phyloP scores from a whole-genome alignment of 2,329 filamentous ascomycete species.

The Raffaelea ambrosiae region DNA sequence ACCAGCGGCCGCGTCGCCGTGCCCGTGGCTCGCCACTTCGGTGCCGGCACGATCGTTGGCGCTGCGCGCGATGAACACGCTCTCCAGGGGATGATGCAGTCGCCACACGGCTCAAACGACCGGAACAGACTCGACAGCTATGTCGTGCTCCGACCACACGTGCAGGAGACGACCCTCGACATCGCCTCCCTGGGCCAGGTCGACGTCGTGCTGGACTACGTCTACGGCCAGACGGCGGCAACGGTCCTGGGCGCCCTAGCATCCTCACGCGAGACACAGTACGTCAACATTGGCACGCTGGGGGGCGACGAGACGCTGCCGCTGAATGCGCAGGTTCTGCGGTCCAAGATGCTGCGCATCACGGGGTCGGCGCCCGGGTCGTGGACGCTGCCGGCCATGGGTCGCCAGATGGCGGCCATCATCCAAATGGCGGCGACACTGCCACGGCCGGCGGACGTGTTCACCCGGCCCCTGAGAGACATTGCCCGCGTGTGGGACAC shows the following conservation, averaged over 20 bases:
- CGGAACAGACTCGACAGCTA: conserved; percentile 33
- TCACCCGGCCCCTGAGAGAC: conserved; percentile 6
- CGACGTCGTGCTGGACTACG: conserved; percentile 49
- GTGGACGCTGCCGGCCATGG: conserved; percentile 26
- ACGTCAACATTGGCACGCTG: conserved; percentile 42
- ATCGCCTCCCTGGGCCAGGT: conserved; percentile 35
- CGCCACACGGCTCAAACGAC: no score
- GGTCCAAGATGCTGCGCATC: conserved; percentile 39
- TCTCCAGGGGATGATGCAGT: conserved; percentile 31
- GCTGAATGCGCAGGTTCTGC: conserved; percentile 33
- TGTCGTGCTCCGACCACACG: conserved; percentile 30
- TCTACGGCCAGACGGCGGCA: conserved; percentile 38
- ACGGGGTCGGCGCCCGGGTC: conserved; percentile 36
- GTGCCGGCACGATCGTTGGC: conserved; percentile 41
- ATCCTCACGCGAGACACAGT: conserved; percentile 31
- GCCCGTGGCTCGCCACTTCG: conserved; percentile 35
- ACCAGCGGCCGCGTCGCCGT: conserved; percentile 53
- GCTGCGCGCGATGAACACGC: conserved; percentile 37
- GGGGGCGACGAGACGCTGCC: conserved; percentile 25
- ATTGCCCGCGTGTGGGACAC: conserved; percentile 8
- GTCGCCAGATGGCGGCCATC: conserved; percentile 16
- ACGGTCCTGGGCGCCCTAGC: conserved; percentile 30
- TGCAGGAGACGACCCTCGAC: conserved; percentile 30
- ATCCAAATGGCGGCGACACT: conserved; percentile 4
- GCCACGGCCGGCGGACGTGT: conserved; percentile 5